Evolutionary conservation across 106 monocot genomes (phyloP), one percentile per base, ranked within the genome.

Genomic region (Platanthera zijinensis): DNA sequence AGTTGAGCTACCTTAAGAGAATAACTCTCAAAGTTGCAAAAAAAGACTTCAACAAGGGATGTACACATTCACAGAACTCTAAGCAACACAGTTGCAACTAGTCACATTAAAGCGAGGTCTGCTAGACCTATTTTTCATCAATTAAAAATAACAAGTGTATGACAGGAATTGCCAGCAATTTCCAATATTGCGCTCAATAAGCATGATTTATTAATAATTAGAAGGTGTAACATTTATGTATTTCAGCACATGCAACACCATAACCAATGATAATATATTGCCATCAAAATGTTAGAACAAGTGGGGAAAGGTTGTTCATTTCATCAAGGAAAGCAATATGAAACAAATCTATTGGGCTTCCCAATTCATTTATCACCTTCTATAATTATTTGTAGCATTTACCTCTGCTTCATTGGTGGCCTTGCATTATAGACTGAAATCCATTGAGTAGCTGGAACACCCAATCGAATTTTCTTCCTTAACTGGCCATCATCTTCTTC

Each of bases 341-440:
- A 12, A 66, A 30, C 66, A 66, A 66, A 66, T 11, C 62, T 7
- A 66, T 66, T 53, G 13, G 32, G 66, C 17, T 13, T 66, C 66
- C 66, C 13, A 66, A 66, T 30, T 66, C 10, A 11, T 64, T 10
- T 66, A 30, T 70, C 14, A 53, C 70, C 15, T 48, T 70, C 15
- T 48, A 70, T 48, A 48, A 70, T 47, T 48, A 70, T 48, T 10
- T n/a, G 48, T 70, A 70, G 48, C 2, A 70, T 48, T 70, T 25
- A 94, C 94, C 94, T 89, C 57, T 94, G 94, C 56, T 94, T 94
- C 94, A 94, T 94, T 39, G 94, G 94, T 6, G 18, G 78, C 52
- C 87, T 87, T 5, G 94, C 90, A 89, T 94, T 94, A 51, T 94
- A 94, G 22, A 94, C 88, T 18, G 90, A 91, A 50, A 94, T 94